phyloP scores from a whole-genome alignment of 2,329 filamentous ascomycete genomes.

The Fusarium globosum region DNA sequence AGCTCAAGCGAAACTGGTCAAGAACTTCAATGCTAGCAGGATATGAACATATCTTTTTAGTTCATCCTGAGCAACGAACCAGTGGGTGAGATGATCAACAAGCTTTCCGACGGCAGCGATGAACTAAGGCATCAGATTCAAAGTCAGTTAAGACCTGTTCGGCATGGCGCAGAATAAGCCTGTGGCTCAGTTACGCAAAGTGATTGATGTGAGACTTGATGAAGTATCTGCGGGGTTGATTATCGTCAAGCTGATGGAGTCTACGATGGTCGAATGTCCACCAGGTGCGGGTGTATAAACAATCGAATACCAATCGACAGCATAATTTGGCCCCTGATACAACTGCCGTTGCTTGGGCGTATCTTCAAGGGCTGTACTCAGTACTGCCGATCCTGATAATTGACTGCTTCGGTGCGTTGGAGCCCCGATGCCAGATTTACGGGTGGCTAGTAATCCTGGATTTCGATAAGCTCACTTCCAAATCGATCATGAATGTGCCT shows the following conservation, averaged over 20 bases:
- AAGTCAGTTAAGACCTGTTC: conserved; percentile 1
- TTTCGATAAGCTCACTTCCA: not conserved
- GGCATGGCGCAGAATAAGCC: conserved; percentile 14
- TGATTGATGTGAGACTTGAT: not conserved
- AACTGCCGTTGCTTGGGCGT: conserved; percentile 12
- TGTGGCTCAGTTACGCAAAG: conserved; percentile 18
- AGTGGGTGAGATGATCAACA: conserved; percentile 18
- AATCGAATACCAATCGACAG: not conserved
- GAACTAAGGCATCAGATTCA: conserved; percentile 9
- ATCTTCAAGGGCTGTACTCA: conserved; percentile 11
- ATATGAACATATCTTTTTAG: conserved; percentile 9
- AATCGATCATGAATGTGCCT: not conserved
- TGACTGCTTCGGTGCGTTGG: conserved; percentile 4
- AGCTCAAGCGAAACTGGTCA: conserved; percentile 28
- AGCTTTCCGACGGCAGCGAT: conserved; percentile 17
- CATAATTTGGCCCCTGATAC: not conserved
- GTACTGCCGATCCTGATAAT: conserved; percentile 18
- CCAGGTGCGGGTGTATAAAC: not conserved
- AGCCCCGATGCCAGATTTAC: not conserved
- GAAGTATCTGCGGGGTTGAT: not conserved
- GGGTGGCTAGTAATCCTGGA: not conserved
- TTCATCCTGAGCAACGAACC: not conserved
- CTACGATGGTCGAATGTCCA: not conserved
- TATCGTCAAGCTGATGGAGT: not conserved
- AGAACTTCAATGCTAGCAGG: conserved; percentile 19